Evolutionary conservation across 192 early-diverging fungal genomes (phyloP), one percentile per base, ranked within the genome.

Genomic region (Podila epicladia): DNA sequence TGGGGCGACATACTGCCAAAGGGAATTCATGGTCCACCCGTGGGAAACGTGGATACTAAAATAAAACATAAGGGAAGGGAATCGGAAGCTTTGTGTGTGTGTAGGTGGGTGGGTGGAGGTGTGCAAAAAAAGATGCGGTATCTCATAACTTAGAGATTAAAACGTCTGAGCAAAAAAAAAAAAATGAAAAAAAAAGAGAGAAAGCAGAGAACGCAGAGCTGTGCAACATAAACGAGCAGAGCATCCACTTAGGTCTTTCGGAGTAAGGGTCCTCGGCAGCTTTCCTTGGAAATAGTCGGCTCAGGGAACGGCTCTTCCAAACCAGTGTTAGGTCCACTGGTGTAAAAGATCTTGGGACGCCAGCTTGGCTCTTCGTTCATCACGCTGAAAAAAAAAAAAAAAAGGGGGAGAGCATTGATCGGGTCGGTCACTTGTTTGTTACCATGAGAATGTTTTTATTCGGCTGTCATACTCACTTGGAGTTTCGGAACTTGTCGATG

Each of bases 401-500:
- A 0, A 60, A 37, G 19, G 72, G 70, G 17, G 65, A 31, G 48
- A 62, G n/a, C 38, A 29, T 48, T 3, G 41, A 37, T 29, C 22
- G 29, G 7, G 60, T 33, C 22, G 58, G 29, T 51, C 33, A 15
- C 45, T 41, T 35, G 24, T 1, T 11, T 41, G 26, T 50, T 29
- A 11, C 19, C 22, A 17, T 28, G 22, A n/a, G 9, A 8, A 48
- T 22, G 26, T 20, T 33, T 53, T 20, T 22, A 19, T 57, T 35
- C 58, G 53, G 35, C 50, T 62, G 33, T 2, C 29, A n/a, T n/a
- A 49, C 72, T n/a, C 83, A 91, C 89, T 87, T 87, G 5, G 93
- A 94, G 67, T 94, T 96, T 53, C 90, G 80, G 75, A 96, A 97
- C 62, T 94, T 94, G 41, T 93, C 88, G 50, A 97, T 87, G 26